Base-by-base conservation (phyloP, 768 basidiomycete genomes). In the Boletus vermiculosoides region DNA sequence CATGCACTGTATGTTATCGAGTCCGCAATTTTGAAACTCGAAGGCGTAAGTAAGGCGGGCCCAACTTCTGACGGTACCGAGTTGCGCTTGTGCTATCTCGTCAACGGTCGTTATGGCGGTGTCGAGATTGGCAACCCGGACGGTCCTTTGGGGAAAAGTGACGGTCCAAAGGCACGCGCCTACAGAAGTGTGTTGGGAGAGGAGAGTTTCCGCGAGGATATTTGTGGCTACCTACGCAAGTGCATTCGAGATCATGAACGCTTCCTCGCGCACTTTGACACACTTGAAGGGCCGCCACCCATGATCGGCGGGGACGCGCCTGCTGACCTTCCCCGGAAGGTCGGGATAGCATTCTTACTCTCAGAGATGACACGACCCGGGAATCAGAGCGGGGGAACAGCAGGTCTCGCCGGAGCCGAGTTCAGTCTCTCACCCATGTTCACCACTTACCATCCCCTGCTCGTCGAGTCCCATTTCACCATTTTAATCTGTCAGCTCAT, bases 391-490 rank as follows among this genome's bases (percentile, higher is more conserved):
- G 47, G 66, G 4, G 66, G 71, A 5, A 65, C 74, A 16, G 57
- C 73, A 28, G 59, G 68, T 23, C 64, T 79, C 46, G 66, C 80
- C 15, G 77, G 83, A 40, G 63, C 77, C 3, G 72, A 71, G 22
- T 54, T 58, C 6, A 40, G 54, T 30, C 52, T 66, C 22, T 83
- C 86, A 1, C 71, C 83, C n/a, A 79, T 83, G 65, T 89, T 90
- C 75, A 91, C 93, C 50, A 92, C 93, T 0, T 95, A 94, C 65
- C 93, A 95, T 63, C 93, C 93, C 15, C 80, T 95, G 52, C 82
- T 94, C 49, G 87, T 94, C 56, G 93, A 95, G 68, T 86, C 91
- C 5, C 87, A 90, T 66, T 95, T 88, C 75, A 88, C 84, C 61
- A 78, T 92, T 52, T 78, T 95, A 34, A 78, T 93, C 59, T 84